Evolutionary conservation across 176 grass and related monocot genomes (phyloP), one percentile per base, ranked within the genome.

Genomic region (Pharus latifolius): DNA sequence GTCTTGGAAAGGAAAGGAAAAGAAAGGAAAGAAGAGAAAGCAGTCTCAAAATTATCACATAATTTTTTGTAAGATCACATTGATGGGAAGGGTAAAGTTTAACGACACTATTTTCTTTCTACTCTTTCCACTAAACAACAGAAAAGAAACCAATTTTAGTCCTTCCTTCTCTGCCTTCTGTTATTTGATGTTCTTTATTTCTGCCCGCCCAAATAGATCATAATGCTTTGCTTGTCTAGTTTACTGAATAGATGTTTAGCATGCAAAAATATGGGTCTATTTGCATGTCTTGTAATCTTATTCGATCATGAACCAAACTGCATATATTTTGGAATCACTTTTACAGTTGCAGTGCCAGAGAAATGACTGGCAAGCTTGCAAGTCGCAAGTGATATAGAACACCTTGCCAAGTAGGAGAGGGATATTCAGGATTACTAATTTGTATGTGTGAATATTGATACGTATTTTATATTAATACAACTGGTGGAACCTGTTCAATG

Each of bases 331-430:
- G 43, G 2, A 70, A 56, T 6, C 55, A 3, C 13, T 76, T 83
- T 48, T 34, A 17, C n/a, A n/a, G n/a, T n/a, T n/a, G n/a, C n/a
- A 23, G 18, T 41, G 48, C 16, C 46, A 64, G 57, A 31, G 31
- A 64, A 70, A 66, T 77, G 37, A 77, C 40, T 0, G 7, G 24
- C 17, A 43, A 56, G 49, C 29, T 67, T 10, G 17, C 55, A 41
- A 22, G 7, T 67, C 15, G 17, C 55, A 41, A 22, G 7, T 66
- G 19, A 27, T 53, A 45, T 49, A 38, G 50, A 70, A 63, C 49
- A 63, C 29, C 56, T 61, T 56, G 18, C 12, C 12, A 70, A 76
- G 49, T 83, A 41, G 8, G n/a, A n/a, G n/a, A n/a, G n/a, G 56
- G n/a, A n/a, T 14, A 70, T 64, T 56, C 6, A 10, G 11, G 51